Evolutionary conservation across 148 eudicot species (phyloP), one percentile per base, ranked within the genome.

Genomic region (Rhododendron kiyosumense): DNA sequence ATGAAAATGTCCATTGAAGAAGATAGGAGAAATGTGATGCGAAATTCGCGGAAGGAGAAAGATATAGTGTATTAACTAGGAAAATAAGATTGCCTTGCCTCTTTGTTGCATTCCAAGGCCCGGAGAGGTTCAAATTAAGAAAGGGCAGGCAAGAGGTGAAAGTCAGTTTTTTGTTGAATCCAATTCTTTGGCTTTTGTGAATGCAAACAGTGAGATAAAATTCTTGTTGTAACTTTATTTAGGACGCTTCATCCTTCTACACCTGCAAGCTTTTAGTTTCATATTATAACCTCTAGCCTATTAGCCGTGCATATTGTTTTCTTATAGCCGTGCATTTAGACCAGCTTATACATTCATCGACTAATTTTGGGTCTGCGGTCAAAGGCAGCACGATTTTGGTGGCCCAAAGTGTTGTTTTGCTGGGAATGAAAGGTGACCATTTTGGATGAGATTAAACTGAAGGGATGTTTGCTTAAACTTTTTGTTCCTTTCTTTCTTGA

Each of bases 1-100:
- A 79, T 26, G 79, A 67, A 30, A 57, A 45, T 22, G 80, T 45
- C 83, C 71, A 78, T 67, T 78, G 28, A 74, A 82, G 75, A 54
- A 38, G 79, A 76, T 18, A 32, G 32, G 46, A 28, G 30, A 61
- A 8, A 65, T 0, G 13, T 61, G 15, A 17, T 20, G 30, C 13
- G 36, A 83, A 83, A 14, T 76, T 36, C 15, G n/a, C 49, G 46
- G 24, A 11, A 41, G 80, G 49, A 77, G 79, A 76, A 7, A 36
- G 18, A 73, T n/a, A 32, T n/a, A 75, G 9, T 18, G 79, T 36
- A 75, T 18, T 75, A 36, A 75, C 24, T 79, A 34, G 34, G 30
- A 79, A 48, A 48, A 79, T 46, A 46, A 79, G 48, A n/a, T 20
- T 76, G 79, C 43, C n/a, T 6, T 34, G 46, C 46, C 26, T 38